Percentiles rank a stretch among this genome's conserved stretches.
Evolutionary conservation across 805 yeast species (phyloP).

Genomic region (Kockiozyma suomiensis): DNA sequence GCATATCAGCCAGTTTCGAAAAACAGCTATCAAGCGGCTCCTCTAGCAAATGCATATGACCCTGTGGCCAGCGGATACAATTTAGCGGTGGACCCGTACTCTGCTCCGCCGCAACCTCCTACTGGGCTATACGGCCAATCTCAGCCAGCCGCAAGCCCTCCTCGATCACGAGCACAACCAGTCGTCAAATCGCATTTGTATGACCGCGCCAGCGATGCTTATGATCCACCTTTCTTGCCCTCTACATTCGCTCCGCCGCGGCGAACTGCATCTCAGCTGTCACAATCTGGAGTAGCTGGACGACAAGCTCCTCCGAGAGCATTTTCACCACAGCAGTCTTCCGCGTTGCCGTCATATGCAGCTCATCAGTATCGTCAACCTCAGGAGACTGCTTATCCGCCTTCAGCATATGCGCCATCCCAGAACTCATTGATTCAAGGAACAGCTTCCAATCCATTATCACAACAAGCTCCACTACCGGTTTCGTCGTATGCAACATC

Average conservation of each 20-base stretch:
- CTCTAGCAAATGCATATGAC: not conserved
- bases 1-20: not conserved
- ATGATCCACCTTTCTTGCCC: constrained; percentile 20
- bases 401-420: not conserved
- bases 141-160: not conserved
- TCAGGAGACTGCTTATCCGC: not conserved
- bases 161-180: not conserved
- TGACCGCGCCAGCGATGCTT: constrained; percentile 17
- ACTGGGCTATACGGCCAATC: not conserved
- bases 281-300: not conserved
- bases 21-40: not conserved
- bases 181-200: constrained; percentile 2
- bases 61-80: not conserved
- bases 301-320: not conserved
- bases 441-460: not conserved
- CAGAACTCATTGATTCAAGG: not conserved
- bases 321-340: not conserved
- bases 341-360: not conserved
- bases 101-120: not conserved
- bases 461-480: not conserved
- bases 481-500: not conserved
- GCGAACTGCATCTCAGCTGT: constrained; percentile 3
- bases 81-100: too few species aligned
- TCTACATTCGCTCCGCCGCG: constrained; percentile 7
- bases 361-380: constrained; percentile 5